Conservation (phyloP, 257 asterid species). For the Penstemon barbatus region DNA sequence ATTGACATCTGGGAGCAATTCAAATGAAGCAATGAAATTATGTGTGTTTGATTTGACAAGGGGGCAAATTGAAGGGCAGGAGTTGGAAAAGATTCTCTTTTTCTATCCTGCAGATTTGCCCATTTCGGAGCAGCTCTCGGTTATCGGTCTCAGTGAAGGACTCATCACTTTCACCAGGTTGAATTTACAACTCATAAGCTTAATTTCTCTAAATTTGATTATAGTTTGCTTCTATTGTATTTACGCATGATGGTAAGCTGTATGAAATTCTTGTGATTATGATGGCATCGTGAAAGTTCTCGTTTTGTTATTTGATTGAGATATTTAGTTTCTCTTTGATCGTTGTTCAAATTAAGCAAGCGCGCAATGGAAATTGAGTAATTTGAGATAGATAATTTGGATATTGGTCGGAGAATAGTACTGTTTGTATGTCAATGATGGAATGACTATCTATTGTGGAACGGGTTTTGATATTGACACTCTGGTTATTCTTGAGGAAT, state of each 20-base stretch:
- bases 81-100: constrained; percentile 89
- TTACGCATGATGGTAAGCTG: constrained; percentile 2
- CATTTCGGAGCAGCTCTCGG: constrained; percentile 74
- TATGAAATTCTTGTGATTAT: neutral
- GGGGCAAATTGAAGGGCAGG: constrained; percentile 97
- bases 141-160: constrained; percentile 92
- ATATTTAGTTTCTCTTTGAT: neutral
- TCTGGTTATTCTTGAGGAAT: neutral
- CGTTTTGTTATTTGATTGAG: neutral
- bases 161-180: constrained; percentile 91
- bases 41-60: constrained; percentile 94
- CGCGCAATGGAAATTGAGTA: neutral
- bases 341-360: neutral
- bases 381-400: neutral
- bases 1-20: constrained; percentile 53
- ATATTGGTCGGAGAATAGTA: neutral
- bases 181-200: neutral
- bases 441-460: neutral
- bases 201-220: neutral
- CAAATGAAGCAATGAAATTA: constrained; percentile 62
- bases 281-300: neutral
- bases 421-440: neutral
- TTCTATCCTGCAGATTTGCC: constrained; percentile 87
- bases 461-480: neutral
- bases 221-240: neutral